These are phyloP conservation scores for Capsella bursapastoris DNA, from an alignment of 345 rosid species.

Conservation along the genomic window DNA sequence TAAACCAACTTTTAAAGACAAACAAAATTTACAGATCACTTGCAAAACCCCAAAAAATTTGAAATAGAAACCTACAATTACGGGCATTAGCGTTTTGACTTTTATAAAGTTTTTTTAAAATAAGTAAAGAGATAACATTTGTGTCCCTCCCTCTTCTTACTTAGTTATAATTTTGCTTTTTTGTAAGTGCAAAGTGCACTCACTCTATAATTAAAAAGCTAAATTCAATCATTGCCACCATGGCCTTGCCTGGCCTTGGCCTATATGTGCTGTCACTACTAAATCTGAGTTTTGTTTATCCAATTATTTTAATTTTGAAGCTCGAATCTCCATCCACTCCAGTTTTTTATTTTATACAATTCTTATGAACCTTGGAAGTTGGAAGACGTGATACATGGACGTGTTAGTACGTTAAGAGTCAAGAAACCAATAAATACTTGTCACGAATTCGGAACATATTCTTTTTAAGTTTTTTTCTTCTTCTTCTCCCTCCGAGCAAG, in stretches of 20 bases:
- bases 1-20: neutral
- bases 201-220: conserved; percentile 20
- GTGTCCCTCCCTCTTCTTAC: neutral
- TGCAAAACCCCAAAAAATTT: neutral
- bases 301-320: conserved; percentile 12
- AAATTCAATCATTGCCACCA: conserved; percentile 40
- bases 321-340: conserved; percentile 41
- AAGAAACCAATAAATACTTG: conserved; percentile 1
- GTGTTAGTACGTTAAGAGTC: conserved; percentile 31
- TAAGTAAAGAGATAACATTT: neutral
- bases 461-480: neutral
- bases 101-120: neutral
- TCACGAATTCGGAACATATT: neutral
- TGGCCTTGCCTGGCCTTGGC: conserved; percentile 39
- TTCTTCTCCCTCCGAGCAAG: neutral
- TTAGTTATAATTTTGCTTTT: conserved; percentile 17
- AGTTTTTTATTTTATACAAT: neutral
- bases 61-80: conserved; percentile 32
- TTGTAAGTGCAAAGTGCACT: conserved; percentile 20
- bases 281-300: conserved; percentile 32
- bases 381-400: conserved; percentile 41
- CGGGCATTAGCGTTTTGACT: conserved; percentile 37
- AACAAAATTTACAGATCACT: neutral
- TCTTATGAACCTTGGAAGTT: conserved; percentile 11
- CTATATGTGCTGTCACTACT: conserved; percentile 43